A percentile compares a stretch with the other conserved stretches of the same genome.
Evolutionary conservation across 495 filamentous ascomycete genomes (phyloP).

Genomic region (Geoglossum glabrum): DNA sequence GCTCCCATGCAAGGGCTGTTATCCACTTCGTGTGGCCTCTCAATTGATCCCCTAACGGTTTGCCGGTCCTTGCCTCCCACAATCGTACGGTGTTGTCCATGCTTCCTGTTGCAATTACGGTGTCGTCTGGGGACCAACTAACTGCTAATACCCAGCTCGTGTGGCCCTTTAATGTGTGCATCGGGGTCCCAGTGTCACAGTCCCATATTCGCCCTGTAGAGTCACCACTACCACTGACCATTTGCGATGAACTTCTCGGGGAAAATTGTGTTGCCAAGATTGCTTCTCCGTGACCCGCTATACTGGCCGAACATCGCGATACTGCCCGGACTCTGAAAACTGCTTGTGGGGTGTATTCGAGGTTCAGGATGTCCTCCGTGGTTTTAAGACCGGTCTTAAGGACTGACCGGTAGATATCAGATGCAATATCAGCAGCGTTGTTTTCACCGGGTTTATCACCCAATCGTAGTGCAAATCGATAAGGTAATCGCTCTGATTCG

Average conservation of each 20-base stretch:
- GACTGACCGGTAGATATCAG: slow-evolving; percentile 56
- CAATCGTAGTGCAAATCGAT: slow-evolving; percentile 58
- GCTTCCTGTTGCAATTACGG: slow-evolving; percentile 69
- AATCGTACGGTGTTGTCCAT: slow-evolving; percentile 85
- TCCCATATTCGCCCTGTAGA: slow-evolving; percentile 89
- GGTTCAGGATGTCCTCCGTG: slow-evolving; percentile 53
- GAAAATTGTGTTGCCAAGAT: slow-evolving; percentile 84
- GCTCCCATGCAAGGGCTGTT: slow-evolving; percentile 76
- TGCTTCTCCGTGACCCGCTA: slow-evolving; percentile 78
- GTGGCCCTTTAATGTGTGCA: slow-evolving; percentile 80
- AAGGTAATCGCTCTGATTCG: slow-evolving; percentile 61
- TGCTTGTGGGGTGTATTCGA: slow-evolving; percentile 76
- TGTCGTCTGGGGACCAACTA: slow-evolving; percentile 66
- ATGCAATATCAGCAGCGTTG: slow-evolving; percentile 35
- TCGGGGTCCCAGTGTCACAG: slow-evolving; percentile 79
- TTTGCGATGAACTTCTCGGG: slow-evolving; percentile 52
- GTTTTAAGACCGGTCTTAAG: slow-evolving; percentile 41
- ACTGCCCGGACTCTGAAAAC: slow-evolving; percentile 89
- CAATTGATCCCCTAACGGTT: slow-evolving; percentile 50
- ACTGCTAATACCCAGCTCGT: slow-evolving; percentile 83
- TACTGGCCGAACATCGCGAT: slow-evolving; percentile 69
- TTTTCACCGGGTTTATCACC: slow-evolving; percentile 26
- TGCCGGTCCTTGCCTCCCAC: slow-evolving; percentile 75
- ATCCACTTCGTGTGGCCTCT: slow-evolving; percentile 90
- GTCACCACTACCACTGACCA: slow-evolving; percentile 84